Base-by-base conservation (phyloP, 2,329 filamentous ascomycete species). In the Trichoderma sp. region DNA sequence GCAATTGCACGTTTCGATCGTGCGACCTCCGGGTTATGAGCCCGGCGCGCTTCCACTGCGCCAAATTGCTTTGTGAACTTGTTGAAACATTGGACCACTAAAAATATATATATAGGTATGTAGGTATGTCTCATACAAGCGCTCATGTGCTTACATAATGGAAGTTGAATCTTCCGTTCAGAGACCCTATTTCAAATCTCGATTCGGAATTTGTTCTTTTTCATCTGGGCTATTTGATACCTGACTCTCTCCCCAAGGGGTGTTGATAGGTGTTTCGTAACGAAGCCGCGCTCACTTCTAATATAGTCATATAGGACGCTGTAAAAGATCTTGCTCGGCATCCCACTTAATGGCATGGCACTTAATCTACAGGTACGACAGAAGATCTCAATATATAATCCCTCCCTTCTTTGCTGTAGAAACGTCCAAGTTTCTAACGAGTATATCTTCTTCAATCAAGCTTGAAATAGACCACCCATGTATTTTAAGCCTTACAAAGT, bases 1-100 rank as follows among this genome's bases (percentile, higher is more conserved):
- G 78, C 77, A 79, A 78, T 78, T 79, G 73, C 74, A 76, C 76
- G 76, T 77, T 77, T 77, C 76, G 76, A 77, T 77, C 76, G 74
- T 76, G 72, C 73, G 76, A 74, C 76, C 76, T 77, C 76, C 76
- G 76, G 76, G 76, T 77, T 77, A 77, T 76, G 75, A 76, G 75
- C 75, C 75, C 75, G 75, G 75, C 74, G 76, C 76, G 76, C 76
- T 77, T 77, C 76, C 76, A 76, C 76, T 77, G 76, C 76, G 76
- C 76, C 76, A 77, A 77, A 77, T 77, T 76, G 75, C 75, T 76
- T 76, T 74, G 18, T 62, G 18, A 28, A 66, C 62, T 71, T 58
- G 70, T 58, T 71, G 62, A 12, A 12, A 21, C 56, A 2, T 0
- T 14, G 1, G 24, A 1, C 6, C 51, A 67, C 64, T 67, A 67